Evolutionary conservation across 73 alveolate genomes (phyloP).

Genomic region (Diophrys appendiculata): DNA sequence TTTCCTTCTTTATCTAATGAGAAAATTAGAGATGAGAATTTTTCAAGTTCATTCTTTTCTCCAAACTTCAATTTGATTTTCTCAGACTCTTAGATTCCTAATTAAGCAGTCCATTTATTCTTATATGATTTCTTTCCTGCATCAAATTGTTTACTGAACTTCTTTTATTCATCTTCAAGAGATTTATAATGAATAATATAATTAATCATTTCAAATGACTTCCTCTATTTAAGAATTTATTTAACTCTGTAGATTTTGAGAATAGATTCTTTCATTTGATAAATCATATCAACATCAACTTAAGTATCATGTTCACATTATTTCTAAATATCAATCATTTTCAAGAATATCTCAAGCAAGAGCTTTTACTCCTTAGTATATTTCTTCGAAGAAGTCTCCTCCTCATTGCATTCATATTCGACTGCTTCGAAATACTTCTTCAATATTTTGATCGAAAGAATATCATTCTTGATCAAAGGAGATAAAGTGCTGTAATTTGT

Average conservation of each 20-base stretch:
- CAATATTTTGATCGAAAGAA: neutral
- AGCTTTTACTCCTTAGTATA: neutral
- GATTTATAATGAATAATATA: neutral
- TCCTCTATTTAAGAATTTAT: neutral
- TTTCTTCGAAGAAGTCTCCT: neutral
- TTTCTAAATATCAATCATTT: neutral
- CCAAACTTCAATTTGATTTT: neutral
- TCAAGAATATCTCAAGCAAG: neutral
- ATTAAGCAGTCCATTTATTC: neutral
- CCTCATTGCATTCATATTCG: neutral
- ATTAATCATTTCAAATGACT: neutral
- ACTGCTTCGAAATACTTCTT: neutral
- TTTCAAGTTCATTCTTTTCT: neutral
- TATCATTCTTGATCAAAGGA: neutral
- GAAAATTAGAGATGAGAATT: conserved; percentile 1
- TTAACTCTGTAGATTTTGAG: neutral
- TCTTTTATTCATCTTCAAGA: neutral
- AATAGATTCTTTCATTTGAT: too few species aligned
- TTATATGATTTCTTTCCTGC: neutral
- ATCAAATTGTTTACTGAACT: neutral
- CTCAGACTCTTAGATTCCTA: neutral
- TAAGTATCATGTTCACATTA: neutral
- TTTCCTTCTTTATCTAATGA: conserved; percentile 20
- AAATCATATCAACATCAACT: neutral
- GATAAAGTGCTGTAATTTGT: neutral